Base-by-base conservation (phyloP, 75 land plant genomes). In the Picea sitchensis region DNA sequence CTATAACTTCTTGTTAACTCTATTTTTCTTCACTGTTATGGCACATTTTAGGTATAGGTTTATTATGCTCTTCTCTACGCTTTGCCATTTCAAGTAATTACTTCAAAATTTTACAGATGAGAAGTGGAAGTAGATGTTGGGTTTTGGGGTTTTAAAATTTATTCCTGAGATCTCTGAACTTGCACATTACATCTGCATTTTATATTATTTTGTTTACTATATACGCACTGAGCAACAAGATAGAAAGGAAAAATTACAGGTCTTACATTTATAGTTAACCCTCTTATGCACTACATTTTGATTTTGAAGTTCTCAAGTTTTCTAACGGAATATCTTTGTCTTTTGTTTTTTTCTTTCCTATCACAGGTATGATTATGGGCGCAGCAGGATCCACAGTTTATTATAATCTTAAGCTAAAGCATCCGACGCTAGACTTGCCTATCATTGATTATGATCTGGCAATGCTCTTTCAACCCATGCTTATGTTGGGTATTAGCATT, bases 401-500 rank as follows among this genome's bases (percentile, higher is more conserved):
- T 51, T 91, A 89, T 77, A 91, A 91, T 69, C 81, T 91, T 2
- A 83, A 79, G 82, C 80, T 87, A 59, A 83, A 87, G 68, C 88
- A 86, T 81, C 95, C 93, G 26, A 84, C 87, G 21, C 31, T 84
- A 17, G 86, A 91, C 44, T 80, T 89, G 85, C 96, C 95, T 0
- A 36, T 94, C 14, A 86, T 94, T 8, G 93, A 94, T 71, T 94
- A 92, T 76, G 95, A 92, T 75, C 73, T 92, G 63, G 95, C 89
- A 4, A 38, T 94, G 63, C 81, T 94, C 32, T 79, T 94, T 34
- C 92, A 90, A 81, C 96, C 96, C 6, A 90, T 88, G 88, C 84
- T 94, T 58, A 83, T 94, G 83, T 79, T 93, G 59, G 96, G 96
- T 7, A 92, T 93, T n/a, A 92, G 94, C 51, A 82, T 93, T 47